phyloP scores from a whole-genome alignment of 768 basidiomycete species.

The Podaxis sp. region DNA sequence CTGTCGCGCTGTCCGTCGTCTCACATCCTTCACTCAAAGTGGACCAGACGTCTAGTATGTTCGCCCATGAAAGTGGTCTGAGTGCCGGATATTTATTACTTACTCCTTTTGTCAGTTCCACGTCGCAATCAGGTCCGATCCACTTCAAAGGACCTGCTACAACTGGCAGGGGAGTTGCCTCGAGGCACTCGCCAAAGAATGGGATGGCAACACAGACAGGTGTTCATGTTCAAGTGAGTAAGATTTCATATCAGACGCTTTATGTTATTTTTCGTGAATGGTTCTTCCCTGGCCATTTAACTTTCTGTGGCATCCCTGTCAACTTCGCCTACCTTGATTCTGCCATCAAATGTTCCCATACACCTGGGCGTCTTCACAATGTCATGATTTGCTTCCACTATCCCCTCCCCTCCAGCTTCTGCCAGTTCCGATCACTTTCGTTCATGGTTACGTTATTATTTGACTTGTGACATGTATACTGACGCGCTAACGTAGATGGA shows the following conservation, averaged over 20 bases:
- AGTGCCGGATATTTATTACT: neutral
- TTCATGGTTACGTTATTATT: neutral
- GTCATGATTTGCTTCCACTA: neutral
- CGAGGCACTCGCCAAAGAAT: conserved; percentile 18
- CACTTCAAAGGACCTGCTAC: conserved; percentile 7
- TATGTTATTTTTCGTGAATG: neutral
- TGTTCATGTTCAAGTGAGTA: conserved; percentile 46
- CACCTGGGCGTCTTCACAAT: neutral
- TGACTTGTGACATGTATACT: neutral
- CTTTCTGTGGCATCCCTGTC: neutral
- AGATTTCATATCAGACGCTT: neutral
- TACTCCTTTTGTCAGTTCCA: neutral
- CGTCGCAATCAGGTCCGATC: neutral
- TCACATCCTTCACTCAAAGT: conserved; percentile 47
- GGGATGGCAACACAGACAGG: conserved; percentile 23
- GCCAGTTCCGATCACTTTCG: neutral
- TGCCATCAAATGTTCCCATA: neutral
- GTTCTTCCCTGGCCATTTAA: neutral
- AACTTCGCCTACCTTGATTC: neutral
- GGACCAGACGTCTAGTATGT: conserved; percentile 49
- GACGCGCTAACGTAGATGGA: conserved; percentile 39
- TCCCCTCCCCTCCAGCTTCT: neutral
- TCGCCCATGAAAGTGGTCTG: neutral
- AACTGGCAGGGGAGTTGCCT: conserved; percentile 10
- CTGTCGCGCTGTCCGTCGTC: conserved; percentile 57